Base-by-base conservation (phyloP, 345 rosid genomes). In the Camelina laxa region DNA sequence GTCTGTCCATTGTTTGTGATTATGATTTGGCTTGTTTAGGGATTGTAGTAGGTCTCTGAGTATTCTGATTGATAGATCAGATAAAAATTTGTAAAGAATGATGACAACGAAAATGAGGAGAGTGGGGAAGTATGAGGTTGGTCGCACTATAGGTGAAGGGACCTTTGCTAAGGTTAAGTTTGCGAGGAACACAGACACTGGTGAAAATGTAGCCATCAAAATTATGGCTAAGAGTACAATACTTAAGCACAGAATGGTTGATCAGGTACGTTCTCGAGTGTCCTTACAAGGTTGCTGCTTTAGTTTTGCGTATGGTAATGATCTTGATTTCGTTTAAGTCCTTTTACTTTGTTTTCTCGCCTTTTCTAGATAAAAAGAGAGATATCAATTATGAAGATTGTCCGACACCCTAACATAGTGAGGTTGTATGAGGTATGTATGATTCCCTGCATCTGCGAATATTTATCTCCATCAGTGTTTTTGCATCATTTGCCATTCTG, bases 131-230 rank as follows among this genome's bases (percentile, higher is more conserved):
- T 94, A 90, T 63, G 91, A 94, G 83, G 84, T 94, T 16, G 96
- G 97, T 10, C 82, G 96, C 36, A 91, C 96, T 0, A 70, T 94
- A 21, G 99, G 99, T 3, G 96, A 94, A 80, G 99, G 99, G 11
- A 89, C 91, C 41, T 94, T 94, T 70, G 97, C 99, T 11, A 94
- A 94, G 84, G 99, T 94, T 53, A 94, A 90, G 84, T 94, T 88
- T 69, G 98, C 97, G 1, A 81, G 47, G 78, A 87, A 91, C 73
- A 68, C 48, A 22, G 95, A 85, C 33, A 85, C 90, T 2, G 95
- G 98, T 47, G 93, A 83, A 65, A 79, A 82, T 20, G 95, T 94
- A 17, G 98, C 98, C 80, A 78, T 94, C 70, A 94, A 94, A 80
- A 80, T 91, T 30, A 27, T 94, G 88, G 89, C 90, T 49, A 94